Percentiles rank a stretch among this genome's conserved stretches.
Evolutionary conservation across 768 basidiomycete genomes (phyloP).

Genomic region (Suillus subaureus): DNA sequence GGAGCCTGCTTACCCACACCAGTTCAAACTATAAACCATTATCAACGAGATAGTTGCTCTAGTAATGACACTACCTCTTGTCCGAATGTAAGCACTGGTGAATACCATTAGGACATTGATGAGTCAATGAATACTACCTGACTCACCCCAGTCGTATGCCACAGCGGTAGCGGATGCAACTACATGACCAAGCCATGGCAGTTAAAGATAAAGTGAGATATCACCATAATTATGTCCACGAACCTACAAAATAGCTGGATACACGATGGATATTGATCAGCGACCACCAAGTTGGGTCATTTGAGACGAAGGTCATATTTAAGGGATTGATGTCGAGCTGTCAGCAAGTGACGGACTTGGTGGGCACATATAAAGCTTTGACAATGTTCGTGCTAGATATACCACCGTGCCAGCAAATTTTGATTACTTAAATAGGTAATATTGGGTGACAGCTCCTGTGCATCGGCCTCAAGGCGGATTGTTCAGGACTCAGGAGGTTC

Average conservation of each 20-base stretch:
- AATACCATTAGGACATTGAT: background rate
- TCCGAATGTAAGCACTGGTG: background rate
- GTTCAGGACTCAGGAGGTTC: too few relatives aligned
- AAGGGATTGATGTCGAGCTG: background rate
- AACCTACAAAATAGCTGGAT: background rate
- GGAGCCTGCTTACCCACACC: background rate
- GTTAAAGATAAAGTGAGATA: background rate
- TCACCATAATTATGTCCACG: background rate
- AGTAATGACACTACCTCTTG: constrained; percentile 3
- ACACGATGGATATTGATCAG: background rate
- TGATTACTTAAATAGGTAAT: background rate
- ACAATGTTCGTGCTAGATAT: constrained; percentile 2
- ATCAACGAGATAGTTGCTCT: background rate
- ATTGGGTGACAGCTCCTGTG: too few relatives aligned
- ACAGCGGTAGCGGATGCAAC: background rate
- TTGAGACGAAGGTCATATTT: background rate
- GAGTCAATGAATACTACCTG: too few relatives aligned
- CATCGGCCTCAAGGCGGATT: too few relatives aligned
- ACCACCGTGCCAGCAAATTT: background rate
- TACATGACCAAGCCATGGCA: background rate
- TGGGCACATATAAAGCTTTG: background rate
- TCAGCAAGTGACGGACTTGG: background rate
- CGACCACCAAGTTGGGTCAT: background rate
- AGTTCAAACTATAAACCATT: constrained; percentile 3
- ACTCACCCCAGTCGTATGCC: constrained; percentile 2